These are phyloP conservation scores for Ophiostoma populinum DNA, from an alignment of 2,329 filamentous ascomycete genomes.

Conservation along the genomic window DNA sequence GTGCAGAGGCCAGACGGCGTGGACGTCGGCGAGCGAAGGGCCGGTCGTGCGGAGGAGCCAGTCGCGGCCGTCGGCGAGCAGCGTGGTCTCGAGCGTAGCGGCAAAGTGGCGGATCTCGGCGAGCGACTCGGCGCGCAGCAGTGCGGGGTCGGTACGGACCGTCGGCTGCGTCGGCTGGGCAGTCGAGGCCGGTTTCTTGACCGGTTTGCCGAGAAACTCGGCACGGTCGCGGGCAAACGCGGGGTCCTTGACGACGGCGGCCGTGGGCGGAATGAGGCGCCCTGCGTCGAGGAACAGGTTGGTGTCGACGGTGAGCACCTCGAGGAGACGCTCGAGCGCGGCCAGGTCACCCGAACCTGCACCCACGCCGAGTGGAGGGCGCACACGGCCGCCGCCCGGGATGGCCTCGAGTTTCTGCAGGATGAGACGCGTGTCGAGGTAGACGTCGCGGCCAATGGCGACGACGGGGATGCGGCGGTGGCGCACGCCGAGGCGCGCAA, in stretches of 20 bases:
- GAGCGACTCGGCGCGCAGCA: constrained; percentile 33
- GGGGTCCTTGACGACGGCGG: constrained; percentile 36
- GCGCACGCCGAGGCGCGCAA: constrained; percentile 39
- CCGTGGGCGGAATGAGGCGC: constrained; percentile 36
- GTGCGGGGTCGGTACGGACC: constrained; percentile 7
- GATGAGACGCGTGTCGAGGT: constrained; percentile 54
- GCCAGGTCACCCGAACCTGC: constrained; percentile 21
- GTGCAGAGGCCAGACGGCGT: constrained; percentile 50
- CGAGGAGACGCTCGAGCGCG: constrained; percentile 37
- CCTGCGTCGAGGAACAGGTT: constrained; percentile 36
- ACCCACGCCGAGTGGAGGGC: constrained; percentile 19
- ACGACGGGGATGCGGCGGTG: constrained; percentile 57
- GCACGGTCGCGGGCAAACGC: constrained; percentile 41
- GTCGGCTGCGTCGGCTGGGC: too few species aligned
- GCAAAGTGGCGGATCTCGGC: constrained; percentile 36
- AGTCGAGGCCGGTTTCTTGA: not conserved
- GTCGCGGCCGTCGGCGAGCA: constrained; percentile 47
- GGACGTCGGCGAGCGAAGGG: constrained; percentile 48
- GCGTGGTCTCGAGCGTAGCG: constrained; percentile 39
- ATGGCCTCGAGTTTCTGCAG: constrained; percentile 41
- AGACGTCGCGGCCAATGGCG: constrained; percentile 48
- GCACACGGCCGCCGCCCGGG: constrained; percentile 23
- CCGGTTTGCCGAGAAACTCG: constrained; percentile 17
- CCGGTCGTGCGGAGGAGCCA: constrained; percentile 39
- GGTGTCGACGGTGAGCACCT: constrained; percentile 36